Percentiles rank a stretch among this genome's conserved stretches.
phyloP scores from a whole-genome alignment of 345 rosid genomes.

The Boechera stricta region DNA sequence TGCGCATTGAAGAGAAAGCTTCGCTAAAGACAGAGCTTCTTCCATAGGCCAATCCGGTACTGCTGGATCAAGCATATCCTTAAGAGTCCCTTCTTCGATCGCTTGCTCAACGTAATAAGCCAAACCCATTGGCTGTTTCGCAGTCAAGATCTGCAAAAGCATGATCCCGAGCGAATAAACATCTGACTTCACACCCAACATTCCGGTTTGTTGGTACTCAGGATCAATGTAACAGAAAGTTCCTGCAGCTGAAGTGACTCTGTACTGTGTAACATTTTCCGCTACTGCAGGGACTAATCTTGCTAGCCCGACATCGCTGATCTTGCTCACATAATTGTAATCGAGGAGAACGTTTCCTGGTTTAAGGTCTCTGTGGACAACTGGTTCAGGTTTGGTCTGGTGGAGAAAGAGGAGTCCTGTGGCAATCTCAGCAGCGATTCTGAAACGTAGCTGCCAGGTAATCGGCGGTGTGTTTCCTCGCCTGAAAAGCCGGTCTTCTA shows the following conservation, averaged over 20 bases:
- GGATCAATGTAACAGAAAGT: conserved; percentile 97
- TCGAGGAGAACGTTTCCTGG: conserved; percentile 90
- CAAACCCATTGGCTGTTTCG: conserved; percentile 85
- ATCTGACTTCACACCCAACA: conserved; percentile 91
- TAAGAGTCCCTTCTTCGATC: conserved; percentile 59
- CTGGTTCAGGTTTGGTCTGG: conserved; percentile 91
- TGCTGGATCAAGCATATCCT: conserved; percentile 67
- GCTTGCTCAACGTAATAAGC: conserved; percentile 63
- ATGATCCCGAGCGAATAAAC: conserved; percentile 83
- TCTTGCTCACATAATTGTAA: conserved; percentile 75
- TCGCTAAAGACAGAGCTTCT: conserved; percentile 62
- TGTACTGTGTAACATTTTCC: conserved; percentile 76
- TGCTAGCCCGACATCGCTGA: conserved; percentile 88
- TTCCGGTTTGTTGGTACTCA: conserved; percentile 94
- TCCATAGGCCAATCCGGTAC: conserved; percentile 86
- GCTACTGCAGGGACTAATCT: conserved; percentile 86
- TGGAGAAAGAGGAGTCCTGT: conserved; percentile 90
- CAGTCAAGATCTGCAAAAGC: conserved; percentile 81
- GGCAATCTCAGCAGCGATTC: conserved; percentile 84
- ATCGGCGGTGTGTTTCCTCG: conserved; percentile 62
- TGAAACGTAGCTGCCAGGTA: conserved; percentile 87
- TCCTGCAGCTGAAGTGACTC: conserved; percentile 86
- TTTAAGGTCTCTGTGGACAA: conserved; percentile 93
- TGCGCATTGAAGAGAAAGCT: conserved; percentile 68
- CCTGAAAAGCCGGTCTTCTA: conserved; percentile 75